These are phyloP conservation scores for Styphnolobium japonicum DNA, from an alignment of 306 rosid species.

Conservation along the genomic window DNA sequence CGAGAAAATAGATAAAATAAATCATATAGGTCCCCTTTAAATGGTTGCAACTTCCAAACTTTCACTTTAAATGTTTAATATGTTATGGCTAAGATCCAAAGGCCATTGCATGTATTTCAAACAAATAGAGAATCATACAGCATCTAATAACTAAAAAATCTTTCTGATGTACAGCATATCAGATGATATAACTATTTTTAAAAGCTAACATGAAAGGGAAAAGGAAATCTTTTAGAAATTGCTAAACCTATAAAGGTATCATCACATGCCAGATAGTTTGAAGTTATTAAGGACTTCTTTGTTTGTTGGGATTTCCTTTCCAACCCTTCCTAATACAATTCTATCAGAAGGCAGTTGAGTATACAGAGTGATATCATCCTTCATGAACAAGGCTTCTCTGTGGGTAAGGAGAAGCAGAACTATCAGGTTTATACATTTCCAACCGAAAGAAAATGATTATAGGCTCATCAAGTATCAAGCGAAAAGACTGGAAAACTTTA, in stretches of 20 bases:
- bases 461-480: neutral
- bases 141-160: neutral
- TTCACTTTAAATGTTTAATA: neutral
- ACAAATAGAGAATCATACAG: neutral
- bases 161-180: neutral
- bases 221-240: neutral
- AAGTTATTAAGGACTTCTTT: neutral
- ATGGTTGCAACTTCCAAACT: neutral
- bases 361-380: conserved; percentile 6
- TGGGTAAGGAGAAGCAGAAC: neutral
- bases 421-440: neutral
- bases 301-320: neutral
- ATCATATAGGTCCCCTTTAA: neutral
- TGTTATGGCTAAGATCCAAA: neutral
- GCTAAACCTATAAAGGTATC: neutral
- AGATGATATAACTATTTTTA: neutral
- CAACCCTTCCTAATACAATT: neutral
- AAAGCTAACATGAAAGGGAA: neutral
- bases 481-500: neutral
- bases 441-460: neutral
- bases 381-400: neutral
- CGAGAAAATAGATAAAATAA: neutral
- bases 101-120: neutral
- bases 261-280: neutral
- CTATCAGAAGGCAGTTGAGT: neutral